Base-by-base conservation (phyloP, 2,329 filamentous ascomycete species). In the Neopestalotiopsis sp. region DNA sequence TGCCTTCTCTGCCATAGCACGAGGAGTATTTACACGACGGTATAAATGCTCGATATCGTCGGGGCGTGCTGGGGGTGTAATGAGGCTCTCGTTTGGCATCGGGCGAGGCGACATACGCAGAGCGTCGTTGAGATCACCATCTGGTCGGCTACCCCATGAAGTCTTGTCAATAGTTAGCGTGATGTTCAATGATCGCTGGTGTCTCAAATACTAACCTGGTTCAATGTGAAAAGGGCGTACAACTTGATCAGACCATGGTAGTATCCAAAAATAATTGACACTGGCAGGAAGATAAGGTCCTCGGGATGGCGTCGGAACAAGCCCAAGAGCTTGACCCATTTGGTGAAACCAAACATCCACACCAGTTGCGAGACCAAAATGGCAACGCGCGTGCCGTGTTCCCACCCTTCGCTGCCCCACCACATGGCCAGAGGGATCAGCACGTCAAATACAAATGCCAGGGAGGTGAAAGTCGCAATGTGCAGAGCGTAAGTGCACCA, bases 401-500 rank as follows among this genome's bases (percentile, higher is more conserved):
- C 83, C 88, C 89, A 92, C 64, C 85, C 82, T 65, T 84, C 85
- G 1, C 91, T 93, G 62, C 90, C 92, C 81, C 89, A 88, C 84
- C 90, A 91, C 75, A 91, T 90, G 24, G 92, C 85, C 71, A 85
- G 88, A 71, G 95, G 85, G 65, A 96, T 85, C 49, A 94, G 83
- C 34, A 91, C 87, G 80, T 98, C 95, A 74, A 93, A 88, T 62
- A 92, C 79, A 71, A 97, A 90, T 38, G 95, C 94, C 76, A 97
- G 91, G 52, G 95, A 96, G 59, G 94, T 97, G 77, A 98, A 91
- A 17, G 95, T 98, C 32, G 95, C 96, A 77, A 97, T 85, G 82
- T 98, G 93, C 70, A 98, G 90, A 65, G 95, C 94, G 79, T 98
- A 98, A 13, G 94, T 93, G 81, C 92, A 97, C 94, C 95, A 98